Percentiles rank a stretch among this genome's conserved stretches.
Evolutionary conservation across 2,329 filamentous ascomycete species (phyloP).

Genomic region (Paramyrothecium sp.): DNA sequence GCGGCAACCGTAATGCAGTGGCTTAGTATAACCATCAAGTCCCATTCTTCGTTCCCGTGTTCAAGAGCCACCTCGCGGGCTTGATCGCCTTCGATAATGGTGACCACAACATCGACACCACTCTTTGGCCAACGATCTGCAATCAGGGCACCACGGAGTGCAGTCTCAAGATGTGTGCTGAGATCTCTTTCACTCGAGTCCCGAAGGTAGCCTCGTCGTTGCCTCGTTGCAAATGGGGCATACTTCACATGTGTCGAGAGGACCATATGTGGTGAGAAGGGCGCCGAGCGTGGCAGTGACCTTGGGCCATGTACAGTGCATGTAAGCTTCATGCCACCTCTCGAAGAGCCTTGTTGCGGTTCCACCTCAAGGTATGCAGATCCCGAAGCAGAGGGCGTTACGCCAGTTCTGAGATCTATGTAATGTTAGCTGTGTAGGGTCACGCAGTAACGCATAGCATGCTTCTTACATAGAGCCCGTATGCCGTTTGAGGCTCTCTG

Average conservation of each 20-base stretch:
- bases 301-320: conserved; percentile 93
- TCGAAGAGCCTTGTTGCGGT: conserved; percentile 40
- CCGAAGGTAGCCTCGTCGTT: conserved; percentile 80
- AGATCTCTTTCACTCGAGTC: conserved; percentile 87
- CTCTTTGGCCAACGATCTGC: conserved; percentile 98
- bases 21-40: conserved; percentile 86
- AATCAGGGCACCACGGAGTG: conserved; percentile 84
- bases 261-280: conserved; percentile 89
- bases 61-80: conserved; percentile 54
- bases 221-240: conserved; percentile 85
- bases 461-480: conserved; percentile 76
- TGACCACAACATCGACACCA: conserved; percentile 91
- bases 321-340: conserved; percentile 81
- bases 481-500: conserved; percentile 66
- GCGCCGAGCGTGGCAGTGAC: conserved; percentile 82
- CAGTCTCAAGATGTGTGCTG: conserved; percentile 86
- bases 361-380: conserved; percentile 81
- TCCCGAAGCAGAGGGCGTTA: conserved; percentile 90
- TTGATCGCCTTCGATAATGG: conserved; percentile 90
- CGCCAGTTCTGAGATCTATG: conserved; percentile 84
- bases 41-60: conserved; percentile 67
- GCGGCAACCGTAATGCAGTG: conserved; percentile 93
- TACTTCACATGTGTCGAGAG: conserved; percentile 95
- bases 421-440: conserved; percentile 11
- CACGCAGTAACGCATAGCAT: not conserved